Evolutionary conservation across 169 alveolate genomes (phyloP).

Genomic region (Plasmodium billcollinsi): DNA sequence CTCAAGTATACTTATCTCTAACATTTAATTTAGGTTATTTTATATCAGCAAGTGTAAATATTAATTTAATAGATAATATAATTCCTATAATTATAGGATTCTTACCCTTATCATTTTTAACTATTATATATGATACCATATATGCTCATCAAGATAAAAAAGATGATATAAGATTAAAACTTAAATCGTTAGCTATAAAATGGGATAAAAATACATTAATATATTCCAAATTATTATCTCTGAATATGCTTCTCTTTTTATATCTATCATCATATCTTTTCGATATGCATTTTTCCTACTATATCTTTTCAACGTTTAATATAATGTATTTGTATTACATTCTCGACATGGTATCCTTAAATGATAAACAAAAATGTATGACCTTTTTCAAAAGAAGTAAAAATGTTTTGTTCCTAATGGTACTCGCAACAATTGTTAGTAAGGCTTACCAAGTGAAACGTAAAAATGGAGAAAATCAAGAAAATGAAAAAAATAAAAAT

Average conservation of each 20-base stretch:
- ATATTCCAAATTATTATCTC: conserved; percentile 69
- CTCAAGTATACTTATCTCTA: conserved; percentile 93
- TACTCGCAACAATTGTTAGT: conserved; percentile 10
- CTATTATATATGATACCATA: conserved; percentile 94
- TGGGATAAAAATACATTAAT: conserved; percentile 83
- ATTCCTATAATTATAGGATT: conserved; percentile 85
- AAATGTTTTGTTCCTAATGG: conserved; percentile 18
- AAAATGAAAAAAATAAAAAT: neutral
- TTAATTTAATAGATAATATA: conserved; percentile 72
- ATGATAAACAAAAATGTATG: conserved; percentile 55
- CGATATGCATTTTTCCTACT: conserved; percentile 40
- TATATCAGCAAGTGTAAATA: conserved; percentile 86
- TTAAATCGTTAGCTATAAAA: conserved; percentile 93
- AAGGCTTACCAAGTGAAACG: conserved; percentile 10
- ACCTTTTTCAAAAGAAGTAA: conserved; percentile 51
- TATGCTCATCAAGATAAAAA: conserved; percentile 95
- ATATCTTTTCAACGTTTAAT: conserved; percentile 25
- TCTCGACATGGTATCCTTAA: neutral
- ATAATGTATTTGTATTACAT: conserved; percentile 24
- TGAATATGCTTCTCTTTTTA: conserved; percentile 34
- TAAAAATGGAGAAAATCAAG: neutral
- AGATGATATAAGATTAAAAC: conserved; percentile 90
- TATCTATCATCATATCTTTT: conserved; percentile 42
- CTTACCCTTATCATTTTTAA: conserved; percentile 88
- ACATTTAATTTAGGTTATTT: conserved; percentile 94